Evolutionary conservation across 257 asterid genomes (phyloP), one percentile per base, ranked within the genome.

Genomic region (Thymus quinquecostatus): DNA sequence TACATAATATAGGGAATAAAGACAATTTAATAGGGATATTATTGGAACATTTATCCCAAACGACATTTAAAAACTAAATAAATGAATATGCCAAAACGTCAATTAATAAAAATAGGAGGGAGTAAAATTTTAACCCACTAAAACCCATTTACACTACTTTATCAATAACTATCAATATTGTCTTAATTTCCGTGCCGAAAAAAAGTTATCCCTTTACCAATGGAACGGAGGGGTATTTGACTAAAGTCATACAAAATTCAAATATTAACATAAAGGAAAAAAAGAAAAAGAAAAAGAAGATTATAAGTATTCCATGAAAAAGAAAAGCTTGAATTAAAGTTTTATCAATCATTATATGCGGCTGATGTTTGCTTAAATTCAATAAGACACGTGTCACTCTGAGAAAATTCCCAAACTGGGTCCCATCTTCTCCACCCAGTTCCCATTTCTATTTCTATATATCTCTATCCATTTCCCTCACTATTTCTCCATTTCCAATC

Each of bases 371-470:
- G 76, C 74, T 68, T 43, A 50, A 67, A 11, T 60, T 43, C 8
- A 34, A 47, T 12, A 33, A 1, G 73, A 66, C 86, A 84, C 84
- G 83, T 83, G 86, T 64, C 72, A 1, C 6, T 0, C 29, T 48
- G 14, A 7, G 68, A 48, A 12, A 49, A 72, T 49, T 36, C 64
- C 63, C 11, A 9, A 2, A 10, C 10, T 38, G 38, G 51, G 38
- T 44, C 41, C 65, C 14, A 55, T 54, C 27, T 48, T 62, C 6
- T 14, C 38, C 4, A 48, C 77, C 65, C 67, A 51, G 21, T 21
- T 41, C 27, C 49, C 56, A 47, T 12, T 62, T 45, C 64, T 76
- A 51, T 69, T 1, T n/a, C 5, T 38, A 5, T 13, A 69, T 8
- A 63, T 48, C 29, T 40, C 3, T 27, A 32, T 13, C 59, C 43